Percentiles rank a stretch among this genome's conserved stretches.
Evolutionary conservation across 495 filamentous ascomycete genomes (phyloP).

Genomic region (Hypoxylon crocopeplum): DNA sequence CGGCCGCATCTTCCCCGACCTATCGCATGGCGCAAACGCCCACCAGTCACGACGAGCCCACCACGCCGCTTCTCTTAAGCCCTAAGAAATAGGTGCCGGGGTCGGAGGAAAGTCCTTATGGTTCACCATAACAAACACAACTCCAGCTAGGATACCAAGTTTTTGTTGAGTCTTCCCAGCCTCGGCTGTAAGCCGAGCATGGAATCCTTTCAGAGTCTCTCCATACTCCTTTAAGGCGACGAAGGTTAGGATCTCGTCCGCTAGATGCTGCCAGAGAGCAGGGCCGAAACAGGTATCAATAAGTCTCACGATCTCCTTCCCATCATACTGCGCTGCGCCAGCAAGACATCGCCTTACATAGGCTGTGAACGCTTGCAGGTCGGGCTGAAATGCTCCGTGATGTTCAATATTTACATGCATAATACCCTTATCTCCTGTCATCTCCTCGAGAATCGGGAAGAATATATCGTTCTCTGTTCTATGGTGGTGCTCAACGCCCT

Average conservation of each 20-base stretch:
- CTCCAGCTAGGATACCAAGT: constrained; percentile 21
- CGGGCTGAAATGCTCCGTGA: constrained; percentile 51
- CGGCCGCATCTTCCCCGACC: constrained; percentile 35
- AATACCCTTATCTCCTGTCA: constrained; percentile 46
- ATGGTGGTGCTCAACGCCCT: constrained; percentile 52
- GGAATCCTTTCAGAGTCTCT: constrained; percentile 39
- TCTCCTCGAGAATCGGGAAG: constrained; percentile 53
- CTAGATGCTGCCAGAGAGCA: constrained; percentile 46
- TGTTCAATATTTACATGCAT: constrained; percentile 56
- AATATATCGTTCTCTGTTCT: constrained; percentile 48
- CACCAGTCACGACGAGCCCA: constrained; percentile 35
- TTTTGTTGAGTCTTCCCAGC: constrained; percentile 34
- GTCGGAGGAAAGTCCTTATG: constrained; percentile 45
- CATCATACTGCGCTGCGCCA: constrained; percentile 41
- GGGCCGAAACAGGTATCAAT: constrained; percentile 53
- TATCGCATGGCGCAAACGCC: constrained; percentile 45
- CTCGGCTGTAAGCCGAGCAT: constrained; percentile 18
- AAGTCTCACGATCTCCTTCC: constrained; percentile 42
- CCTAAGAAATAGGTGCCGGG: constrained; percentile 24
- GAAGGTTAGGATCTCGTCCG: constrained; percentile 52
- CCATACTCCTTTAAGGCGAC: constrained; percentile 36
- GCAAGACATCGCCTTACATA: constrained; percentile 40
- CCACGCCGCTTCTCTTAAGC: constrained; percentile 27
- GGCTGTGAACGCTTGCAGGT: constrained; percentile 43
- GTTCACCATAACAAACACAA: constrained; percentile 42